These are phyloP conservation scores for Triticum turgidum DNA, from an alignment of 176 grass and related monocot genomes.

Conservation along the genomic window DNA sequence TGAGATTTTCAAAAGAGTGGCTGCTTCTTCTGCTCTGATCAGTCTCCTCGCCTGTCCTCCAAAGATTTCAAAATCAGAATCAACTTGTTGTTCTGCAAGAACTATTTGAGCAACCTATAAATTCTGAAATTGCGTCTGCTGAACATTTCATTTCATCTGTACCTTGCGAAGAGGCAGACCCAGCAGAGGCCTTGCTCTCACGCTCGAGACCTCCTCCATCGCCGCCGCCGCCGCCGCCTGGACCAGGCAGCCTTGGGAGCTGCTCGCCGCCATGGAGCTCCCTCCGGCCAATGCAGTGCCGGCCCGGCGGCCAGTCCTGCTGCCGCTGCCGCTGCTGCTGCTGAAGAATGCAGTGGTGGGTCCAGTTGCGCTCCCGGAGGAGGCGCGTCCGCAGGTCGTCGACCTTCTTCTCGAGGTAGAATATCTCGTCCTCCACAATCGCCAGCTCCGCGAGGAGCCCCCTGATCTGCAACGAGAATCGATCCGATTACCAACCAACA, in stretches of 20 bases:
- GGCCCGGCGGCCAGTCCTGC: slow-evolving; percentile 25
- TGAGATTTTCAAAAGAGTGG: slow-evolving; percentile 22
- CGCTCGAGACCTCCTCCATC: slow-evolving; percentile 11
- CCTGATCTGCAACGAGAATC: slow-evolving; percentile 41
- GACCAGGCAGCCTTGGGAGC: slow-evolving; percentile 30
- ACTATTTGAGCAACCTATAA: neutral
- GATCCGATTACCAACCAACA: neutral
- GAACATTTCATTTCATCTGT: neutral
- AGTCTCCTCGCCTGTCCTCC: slow-evolving; percentile 34
- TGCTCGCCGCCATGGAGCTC: slow-evolving; percentile 41
- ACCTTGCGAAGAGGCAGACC: slow-evolving; percentile 43
- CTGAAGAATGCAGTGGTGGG: slow-evolving; percentile 45
- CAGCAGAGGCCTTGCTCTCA: slow-evolving; percentile 52
- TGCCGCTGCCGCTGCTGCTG: slow-evolving; percentile 31
- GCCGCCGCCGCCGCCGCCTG: slow-evolving; percentile 7
- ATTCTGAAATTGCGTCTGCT: neutral
- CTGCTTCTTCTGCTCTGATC: slow-evolving; percentile 39
- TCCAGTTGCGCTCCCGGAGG: slow-evolving; percentile 54
- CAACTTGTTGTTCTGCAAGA: neutral
- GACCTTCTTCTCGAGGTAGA: slow-evolving; percentile 74
- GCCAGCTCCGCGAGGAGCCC: slow-evolving; percentile 71
- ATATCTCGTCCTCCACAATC: slow-evolving; percentile 88
- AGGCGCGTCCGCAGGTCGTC: slow-evolving; percentile 64
- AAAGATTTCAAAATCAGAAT: neutral
- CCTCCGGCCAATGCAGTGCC: slow-evolving; percentile 37